Base-by-base conservation (phyloP, 805 yeast species). In the Suhomyces sp. region DNA sequence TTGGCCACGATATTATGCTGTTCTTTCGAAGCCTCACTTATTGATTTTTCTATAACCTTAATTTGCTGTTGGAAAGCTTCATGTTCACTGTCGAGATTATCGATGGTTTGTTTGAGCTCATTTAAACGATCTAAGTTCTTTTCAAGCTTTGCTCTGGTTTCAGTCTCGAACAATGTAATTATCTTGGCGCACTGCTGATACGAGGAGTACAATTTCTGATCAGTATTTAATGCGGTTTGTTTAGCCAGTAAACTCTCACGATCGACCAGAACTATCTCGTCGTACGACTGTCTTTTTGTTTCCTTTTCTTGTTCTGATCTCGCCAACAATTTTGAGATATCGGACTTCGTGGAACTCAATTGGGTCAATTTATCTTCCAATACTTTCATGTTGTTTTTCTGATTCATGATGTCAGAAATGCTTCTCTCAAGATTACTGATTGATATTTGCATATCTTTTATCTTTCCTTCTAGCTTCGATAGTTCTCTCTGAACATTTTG, bases 1-100 rank as follows among this genome's bases (percentile, higher is more conserved):
- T 87, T 89, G 44, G 86, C 85, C 35, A 81, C 72, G 7, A 90
- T 70, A 52, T 83, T 83, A 29, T 90, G 80, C 59, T 86, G 47
- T 70, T 76, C 48, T 66, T 71, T 50, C 76, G 83, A 29, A 69
- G 67, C 8, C 57, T 52, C 63, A 36, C 66, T 65, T 4, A 78
- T 61, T 1, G 60, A 52, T 41, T 57, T 53, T 10, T 65, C 69
- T 1, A 66, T 17, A 22, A 12, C 5, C 48, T 1, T 57, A 51
- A 2, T 65, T 58, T 19, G 5, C 36, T 26, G n/a, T 40, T 17
- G 31, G 3, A 5, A 12, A 5, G 10, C 17, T 47, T 35, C 44
- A 13, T 13, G n/a, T 2, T 41, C 22, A 9, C 12, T 22, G 31
- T 22, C 27, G 22, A 22, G 31, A 5, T 36, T 7, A 47, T 24